Conservation (phyloP, 768 basidiomycete genomes). For the Agaricus subrufescens region DNA sequence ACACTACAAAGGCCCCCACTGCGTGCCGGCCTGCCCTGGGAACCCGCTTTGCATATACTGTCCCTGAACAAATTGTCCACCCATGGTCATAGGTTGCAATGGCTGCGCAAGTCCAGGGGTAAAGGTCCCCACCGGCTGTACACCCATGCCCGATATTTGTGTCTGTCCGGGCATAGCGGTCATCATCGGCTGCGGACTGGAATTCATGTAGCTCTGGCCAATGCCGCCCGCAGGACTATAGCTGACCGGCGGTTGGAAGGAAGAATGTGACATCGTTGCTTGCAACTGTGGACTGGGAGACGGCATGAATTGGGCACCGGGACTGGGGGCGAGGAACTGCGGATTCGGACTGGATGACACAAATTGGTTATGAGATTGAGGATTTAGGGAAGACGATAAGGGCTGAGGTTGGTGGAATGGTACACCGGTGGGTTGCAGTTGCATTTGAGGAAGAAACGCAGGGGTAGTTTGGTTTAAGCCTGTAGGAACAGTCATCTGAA, state of each 20-base stretch:
- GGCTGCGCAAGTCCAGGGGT: slow-evolving; percentile 21
- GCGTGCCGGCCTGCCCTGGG: slow-evolving; percentile 20
- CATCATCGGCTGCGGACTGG: slow-evolving; percentile 30
- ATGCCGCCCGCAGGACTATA: slow-evolving; percentile 16
- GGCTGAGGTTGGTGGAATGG: slow-evolving; percentile 22
- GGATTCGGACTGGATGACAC: slow-evolving; percentile 27
- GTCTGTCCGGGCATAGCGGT: slow-evolving; percentile 22
- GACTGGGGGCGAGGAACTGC: slow-evolving; percentile 19
- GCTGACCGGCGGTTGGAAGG: slow-evolving; percentile 3
- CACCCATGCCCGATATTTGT: slow-evolving; percentile 24
- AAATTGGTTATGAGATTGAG: slow-evolving; percentile 26
- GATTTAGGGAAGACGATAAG: slow-evolving; percentile 15
- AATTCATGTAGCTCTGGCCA: slow-evolving; percentile 18
- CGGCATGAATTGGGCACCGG: slow-evolving; percentile 18
- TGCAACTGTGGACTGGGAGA: slow-evolving; percentile 33
- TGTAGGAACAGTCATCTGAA: neutral
- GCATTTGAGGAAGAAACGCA: slow-evolving; percentile 12
- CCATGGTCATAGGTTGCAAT: slow-evolving; percentile 17
- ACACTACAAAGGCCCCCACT: slow-evolving; percentile 35
- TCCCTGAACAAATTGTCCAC: slow-evolving; percentile 14
- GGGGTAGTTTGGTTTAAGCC: slow-evolving; percentile 10
- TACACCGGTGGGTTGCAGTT: slow-evolving; percentile 15
- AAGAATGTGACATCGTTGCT: neutral
- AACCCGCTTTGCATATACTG: slow-evolving; percentile 19
- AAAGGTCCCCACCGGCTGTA: slow-evolving; percentile 18